Base-by-base conservation (phyloP, 2,329 filamentous ascomycete species). In the Rutstroemia sp. region DNA sequence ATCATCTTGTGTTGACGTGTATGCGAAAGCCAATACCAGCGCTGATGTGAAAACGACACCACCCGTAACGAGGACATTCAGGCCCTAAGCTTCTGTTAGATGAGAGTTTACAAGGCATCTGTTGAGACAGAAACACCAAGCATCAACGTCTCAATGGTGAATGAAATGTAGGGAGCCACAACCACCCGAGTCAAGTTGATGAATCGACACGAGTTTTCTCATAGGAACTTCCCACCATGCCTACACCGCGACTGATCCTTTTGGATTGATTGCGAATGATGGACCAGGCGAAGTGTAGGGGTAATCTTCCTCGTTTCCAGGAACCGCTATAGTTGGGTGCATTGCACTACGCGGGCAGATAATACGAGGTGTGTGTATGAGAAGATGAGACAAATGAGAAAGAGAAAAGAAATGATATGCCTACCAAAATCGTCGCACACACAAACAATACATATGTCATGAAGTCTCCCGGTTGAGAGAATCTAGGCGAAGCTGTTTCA, bases 1-100 rank as follows among this genome's bases (percentile, higher is more conserved):
- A 69, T 92, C 88, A 66, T 96, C 92, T 71, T 96, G 91, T 1
- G 86, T 84, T 62, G 84, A 88, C 5, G 91, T 96, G 70, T 96
- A 96, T 64, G 77, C 78, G 68, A 96, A 80, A 42, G 91, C 89
- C 58, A 96, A 76, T 52, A 88, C 84, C 54, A 99, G 78, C 12
- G 87, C 87, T 65, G 73, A 71, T 17, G 79, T 73, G 63, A 86
- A 83, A 48, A 78, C 73, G 57, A 71, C 69, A 46, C 75, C 73
- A 51, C 76, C 75, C 17, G 64, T 65, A 27, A 85, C 73, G 54
- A 82, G 67, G 58, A 76, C 64, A 59, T 80, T 80, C 52, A 82
- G 66, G 52, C 73, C 68, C 81, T 84, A 67, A 57, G 55, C 48
- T 52, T 54, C 56, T 60, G 65, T 66, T 61, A 64, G 64, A 65